Evolutionary conservation across 1,284 basidiomycete genomes (phyloP), one percentile per base, ranked within the genome.

Genomic region (Sanghuangporus sanghuang): DNA sequence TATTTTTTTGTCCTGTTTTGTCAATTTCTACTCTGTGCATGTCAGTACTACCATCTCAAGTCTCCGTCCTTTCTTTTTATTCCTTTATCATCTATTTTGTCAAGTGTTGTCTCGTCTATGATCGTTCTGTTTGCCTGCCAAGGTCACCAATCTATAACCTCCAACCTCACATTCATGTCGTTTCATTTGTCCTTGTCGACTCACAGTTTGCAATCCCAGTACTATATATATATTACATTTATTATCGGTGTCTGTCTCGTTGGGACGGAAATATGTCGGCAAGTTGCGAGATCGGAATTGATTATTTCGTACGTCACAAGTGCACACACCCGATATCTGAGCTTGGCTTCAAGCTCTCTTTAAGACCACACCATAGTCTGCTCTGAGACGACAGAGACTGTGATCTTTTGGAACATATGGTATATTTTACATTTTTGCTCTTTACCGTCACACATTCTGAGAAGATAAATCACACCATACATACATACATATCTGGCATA

Each of bases 11-110:
- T 38, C 48, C 6, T 38, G 12, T n/a, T 21, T 39, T 14, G 39
- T 59, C 35, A 14, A 18, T 2, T 50, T 23, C n/a, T 38, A n/a
- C 35, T 42, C 3, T 21, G 55, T 57, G 18, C 14, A 48, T 59
- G 7, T 38, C 44, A 59, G 27, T 49, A 11, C 32, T 39, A 21
- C 27, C 39, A n/a, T 52, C 36, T 32, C 52, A 32, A n/a, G 6
- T n/a, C 48, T 27, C n/a, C 1, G 27, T 54, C 55, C 55, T 40
- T 59, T 18, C 56, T 42, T 18, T 23, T 55, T 52, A 62, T 62
- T 55, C 46, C 21, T 60, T 55, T 40, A 55, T 58, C 54, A 27
- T 36, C 53, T 50, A 53, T 56, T 23, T 6, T 16, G 44, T 46
- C 50, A 52, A 52, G 18, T 27, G 21, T 16, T 46, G 7, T 46